These are phyloP conservation scores for Metarhizium guizhouense DNA, from an alignment of 2,329 filamentous ascomycete species.

Conservation along the genomic window DNA sequence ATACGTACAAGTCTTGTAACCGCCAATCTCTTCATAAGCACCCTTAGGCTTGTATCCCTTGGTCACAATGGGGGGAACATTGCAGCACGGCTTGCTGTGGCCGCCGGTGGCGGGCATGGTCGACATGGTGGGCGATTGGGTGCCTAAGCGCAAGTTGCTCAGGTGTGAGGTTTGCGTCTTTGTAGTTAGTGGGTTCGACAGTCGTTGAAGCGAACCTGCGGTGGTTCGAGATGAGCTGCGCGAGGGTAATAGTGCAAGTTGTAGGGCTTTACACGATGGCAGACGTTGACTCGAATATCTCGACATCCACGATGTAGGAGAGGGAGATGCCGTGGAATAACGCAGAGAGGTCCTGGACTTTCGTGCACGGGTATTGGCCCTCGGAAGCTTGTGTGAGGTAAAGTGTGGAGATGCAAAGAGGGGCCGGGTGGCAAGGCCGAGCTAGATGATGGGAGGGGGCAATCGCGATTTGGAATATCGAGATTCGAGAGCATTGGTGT, in stretches of 20 bases:
- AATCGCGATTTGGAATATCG: neutral
- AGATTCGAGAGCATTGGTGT: neutral
- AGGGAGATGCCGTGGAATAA: neutral
- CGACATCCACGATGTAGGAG: neutral
- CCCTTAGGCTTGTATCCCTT: conserved; percentile 48
- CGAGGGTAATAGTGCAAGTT: neutral
- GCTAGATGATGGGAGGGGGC: neutral
- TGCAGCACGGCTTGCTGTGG: conserved; percentile 49
- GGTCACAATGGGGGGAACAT: conserved; percentile 47
- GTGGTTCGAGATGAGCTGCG: neutral
- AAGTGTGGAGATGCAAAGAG: neutral
- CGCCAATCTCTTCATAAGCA: conserved; percentile 45
- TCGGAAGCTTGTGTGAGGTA: neutral
- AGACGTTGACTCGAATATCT: neutral
- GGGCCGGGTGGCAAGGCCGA: neutral
- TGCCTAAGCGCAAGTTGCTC: neutral
- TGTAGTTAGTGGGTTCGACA: neutral
- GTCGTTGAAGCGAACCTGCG: neutral
- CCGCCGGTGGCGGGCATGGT: conserved; percentile 42
- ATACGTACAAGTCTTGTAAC: conserved; percentile 40
- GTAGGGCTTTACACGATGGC: neutral
- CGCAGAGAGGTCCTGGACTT: too few relatives aligned
- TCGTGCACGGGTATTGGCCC: too few relatives aligned
- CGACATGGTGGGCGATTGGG: conserved; percentile 33
- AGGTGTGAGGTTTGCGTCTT: neutral